phyloP scores from a whole-genome alignment of 2,329 filamentous ascomycete species.

The Trichoderma semiorbis region DNA sequence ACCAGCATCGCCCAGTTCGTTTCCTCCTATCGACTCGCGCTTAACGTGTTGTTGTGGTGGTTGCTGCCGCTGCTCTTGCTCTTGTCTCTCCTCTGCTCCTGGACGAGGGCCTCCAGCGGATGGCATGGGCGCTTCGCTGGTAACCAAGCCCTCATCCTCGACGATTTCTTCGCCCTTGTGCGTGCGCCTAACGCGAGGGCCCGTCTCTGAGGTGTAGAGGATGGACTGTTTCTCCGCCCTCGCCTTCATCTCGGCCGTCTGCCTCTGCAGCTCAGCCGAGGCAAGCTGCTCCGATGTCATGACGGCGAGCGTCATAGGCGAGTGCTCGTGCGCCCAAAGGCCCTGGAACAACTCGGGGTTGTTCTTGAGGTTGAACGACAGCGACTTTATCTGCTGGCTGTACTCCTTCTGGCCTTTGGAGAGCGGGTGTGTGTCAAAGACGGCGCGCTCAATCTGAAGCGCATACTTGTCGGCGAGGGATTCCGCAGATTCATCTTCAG shows the following conservation, averaged over 20 bases:
- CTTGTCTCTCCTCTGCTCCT: constrained; percentile 16
- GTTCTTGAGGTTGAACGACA: constrained; percentile 84
- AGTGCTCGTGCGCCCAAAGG: constrained; percentile 68
- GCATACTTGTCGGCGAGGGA: constrained; percentile 67
- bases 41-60: constrained; percentile 30
- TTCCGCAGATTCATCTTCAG: constrained; percentile 61
- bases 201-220: constrained; percentile 66
- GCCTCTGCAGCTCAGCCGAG: constrained; percentile 79
- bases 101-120: constrained; percentile 22
- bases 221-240: constrained; percentile 80
- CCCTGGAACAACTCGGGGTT: constrained; percentile 75
- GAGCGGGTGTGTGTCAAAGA: constrained; percentile 53
- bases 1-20: constrained; percentile 33
- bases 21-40: constrained; percentile 34
- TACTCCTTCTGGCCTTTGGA: constrained; percentile 48
- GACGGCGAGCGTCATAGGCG: constrained; percentile 71
- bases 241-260: constrained; percentile 73
- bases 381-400: constrained; percentile 64
- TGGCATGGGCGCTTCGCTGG: constrained; percentile 35
- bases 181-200: constrained; percentile 78
- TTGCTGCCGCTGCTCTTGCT: constrained; percentile 13
- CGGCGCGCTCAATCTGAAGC: constrained; percentile 74
- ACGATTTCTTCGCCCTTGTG: constrained; percentile 94
- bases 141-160: constrained; percentile 63
- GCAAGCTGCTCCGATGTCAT: constrained; percentile 92